These are phyloP conservation scores for Malassezia sympodialis DNA, from an alignment of 1,284 basidiomycete genomes.

Conservation along the genomic window DNA sequence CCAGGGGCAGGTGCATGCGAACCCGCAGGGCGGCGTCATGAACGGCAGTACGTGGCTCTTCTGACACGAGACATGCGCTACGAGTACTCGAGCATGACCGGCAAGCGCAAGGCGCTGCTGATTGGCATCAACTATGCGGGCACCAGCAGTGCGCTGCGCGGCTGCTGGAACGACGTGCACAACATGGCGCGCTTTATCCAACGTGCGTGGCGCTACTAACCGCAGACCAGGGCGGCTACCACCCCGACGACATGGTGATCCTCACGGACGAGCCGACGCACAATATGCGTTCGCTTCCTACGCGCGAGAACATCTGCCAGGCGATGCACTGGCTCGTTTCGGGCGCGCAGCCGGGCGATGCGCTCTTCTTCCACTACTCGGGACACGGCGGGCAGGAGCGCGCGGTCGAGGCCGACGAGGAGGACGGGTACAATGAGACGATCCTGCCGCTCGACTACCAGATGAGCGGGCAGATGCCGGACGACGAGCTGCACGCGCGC, in stretches of 20 bases:
- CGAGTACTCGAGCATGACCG: slow-evolving; percentile 43
- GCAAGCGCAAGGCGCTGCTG: slow-evolving; percentile 45
- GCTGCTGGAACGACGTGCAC: slow-evolving; percentile 47
- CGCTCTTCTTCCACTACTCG: slow-evolving; percentile 47
- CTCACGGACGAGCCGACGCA: slow-evolving; percentile 35
- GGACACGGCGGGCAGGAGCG: slow-evolving; percentile 47
- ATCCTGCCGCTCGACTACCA: slow-evolving; percentile 47
- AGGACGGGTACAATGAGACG: slow-evolving; percentile 47
- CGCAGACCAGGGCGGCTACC: slow-evolving; percentile 35
- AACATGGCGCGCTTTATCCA: slow-evolving; percentile 45
- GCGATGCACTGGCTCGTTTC: slow-evolving; percentile 48
- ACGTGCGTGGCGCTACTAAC: slow-evolving; percentile 7
- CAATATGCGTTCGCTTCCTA: slow-evolving; percentile 41
- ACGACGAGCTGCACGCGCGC: slow-evolving; percentile 46
- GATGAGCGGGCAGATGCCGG: slow-evolving; percentile 42
- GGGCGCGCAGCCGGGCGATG: slow-evolving; percentile 39
- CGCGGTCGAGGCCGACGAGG: slow-evolving; percentile 43
- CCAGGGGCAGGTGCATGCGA: slow-evolving; percentile 28
- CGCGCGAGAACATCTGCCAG: slow-evolving; percentile 43
- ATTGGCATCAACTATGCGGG: slow-evolving; percentile 47
- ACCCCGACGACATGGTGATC: slow-evolving; percentile 46
- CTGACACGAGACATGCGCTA: slow-evolving; percentile 23
- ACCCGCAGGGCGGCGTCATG: slow-evolving; percentile 36
- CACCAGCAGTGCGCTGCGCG: slow-evolving; percentile 34
- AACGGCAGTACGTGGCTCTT: slow-evolving; percentile 21